A percentile compares a stretch with the other conserved stretches of the same genome.
phyloP scores from a whole-genome alignment of 129 eudicot genomes.

The Sambucus nigra region DNA sequence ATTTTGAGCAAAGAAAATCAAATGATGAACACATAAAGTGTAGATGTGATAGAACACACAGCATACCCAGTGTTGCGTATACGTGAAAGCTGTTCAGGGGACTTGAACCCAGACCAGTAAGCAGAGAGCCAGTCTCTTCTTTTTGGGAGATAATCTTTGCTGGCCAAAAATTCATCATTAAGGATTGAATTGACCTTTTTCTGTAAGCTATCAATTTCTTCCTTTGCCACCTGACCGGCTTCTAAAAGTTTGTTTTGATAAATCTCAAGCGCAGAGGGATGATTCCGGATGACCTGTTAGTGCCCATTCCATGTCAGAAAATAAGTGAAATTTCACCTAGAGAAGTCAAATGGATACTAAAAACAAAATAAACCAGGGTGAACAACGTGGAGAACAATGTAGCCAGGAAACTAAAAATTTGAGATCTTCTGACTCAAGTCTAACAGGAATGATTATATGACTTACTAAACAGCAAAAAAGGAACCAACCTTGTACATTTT shows the following conservation, averaged over 20 bases:
- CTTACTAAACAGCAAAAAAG: not conserved
- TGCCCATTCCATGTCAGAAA: constrained; percentile 10
- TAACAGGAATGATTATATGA: too few species aligned
- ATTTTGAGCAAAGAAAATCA: not conserved
- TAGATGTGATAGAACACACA: constrained; percentile 3
- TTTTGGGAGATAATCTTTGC: constrained; percentile 81
- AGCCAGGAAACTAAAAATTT: not conserved
- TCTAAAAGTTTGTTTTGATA: constrained; percentile 79
- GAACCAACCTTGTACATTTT: constrained; percentile 82
- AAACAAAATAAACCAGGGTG: not conserved
- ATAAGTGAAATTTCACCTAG: not conserved
- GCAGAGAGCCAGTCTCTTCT: constrained; percentile 98
- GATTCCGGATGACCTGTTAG: constrained; percentile 70
- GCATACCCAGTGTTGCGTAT: constrained; percentile 93
- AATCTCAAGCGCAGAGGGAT: constrained; percentile 77
- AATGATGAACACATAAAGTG: not conserved
- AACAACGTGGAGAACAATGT: not conserved
- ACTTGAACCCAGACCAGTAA: constrained; percentile 87
- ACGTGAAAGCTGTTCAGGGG: constrained; percentile 95
- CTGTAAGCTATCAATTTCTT: constrained; percentile 66
- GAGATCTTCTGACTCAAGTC: too few species aligned
- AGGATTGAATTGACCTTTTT: constrained; percentile 68
- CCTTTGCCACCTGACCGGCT: constrained; percentile 65
- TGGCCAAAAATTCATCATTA: constrained; percentile 86
- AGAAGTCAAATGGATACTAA: constrained; percentile 4